Evolutionary conservation across 331 rosid genomes (phyloP), one percentile per base, ranked within the genome.

Genomic region (Acacia pycnantha): DNA sequence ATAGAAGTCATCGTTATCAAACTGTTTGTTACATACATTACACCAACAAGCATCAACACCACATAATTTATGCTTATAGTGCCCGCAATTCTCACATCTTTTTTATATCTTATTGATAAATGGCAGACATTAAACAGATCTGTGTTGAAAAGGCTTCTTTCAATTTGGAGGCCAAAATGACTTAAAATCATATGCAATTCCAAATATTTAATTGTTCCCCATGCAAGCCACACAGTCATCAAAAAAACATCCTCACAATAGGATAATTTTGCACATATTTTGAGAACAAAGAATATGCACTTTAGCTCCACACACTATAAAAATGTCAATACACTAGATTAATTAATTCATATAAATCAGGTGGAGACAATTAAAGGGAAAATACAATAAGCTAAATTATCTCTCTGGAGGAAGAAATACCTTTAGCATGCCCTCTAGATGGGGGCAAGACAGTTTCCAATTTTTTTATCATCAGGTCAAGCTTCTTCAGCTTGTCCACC

Each of bases 391-490:
- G 79, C 75, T 87, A 81, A 64, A 44, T 8, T 67, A 27, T 50
- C 56, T 40, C 58, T 26, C 5, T 1, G 62, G 81, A 84, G 78
- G 82, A 59, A 82, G 82, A 76, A 81, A 82, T 75, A 75, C 89
- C 86, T 19, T 64, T 22, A 24, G 88, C 83, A 64, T 88, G 88
- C 66, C 85, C 89, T 85, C 40, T 83, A 75, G 86, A 83, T 19
- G 87, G 90, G 3, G 98, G 97, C 80, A 93, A 82, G 67, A 92
- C 83, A 61, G 76, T 78, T 27, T 73, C 86, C 88, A 93, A 84
- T 74, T 86, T 90, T 81, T 87, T 84, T 50, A 83, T 89, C 93
- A 88, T 87, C 85, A 65, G 85, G 67, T 89, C 86, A 59, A 95
- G 92, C 77, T 77, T 88, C 78, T 85, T 88, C 84, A 93, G 79